Percentiles rank a stretch among this genome's conserved stretches.
These are phyloP conservation scores for Garcia nutans DNA, from an alignment of 345 rosid species.

Conservation along the genomic window DNA sequence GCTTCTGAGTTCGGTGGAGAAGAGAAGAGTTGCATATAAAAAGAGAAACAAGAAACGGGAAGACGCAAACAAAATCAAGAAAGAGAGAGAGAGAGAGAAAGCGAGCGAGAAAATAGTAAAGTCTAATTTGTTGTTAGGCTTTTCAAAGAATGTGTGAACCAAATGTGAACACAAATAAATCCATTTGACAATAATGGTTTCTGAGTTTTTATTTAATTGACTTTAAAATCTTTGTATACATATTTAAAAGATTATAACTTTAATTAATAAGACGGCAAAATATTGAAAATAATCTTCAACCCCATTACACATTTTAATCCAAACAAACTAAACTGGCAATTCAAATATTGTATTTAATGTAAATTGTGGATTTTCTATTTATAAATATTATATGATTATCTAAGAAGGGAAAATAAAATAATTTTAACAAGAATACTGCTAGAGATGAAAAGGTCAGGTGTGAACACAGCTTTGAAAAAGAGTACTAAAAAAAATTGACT, in stretches of 20 bases:
- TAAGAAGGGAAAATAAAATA: too few relatives aligned
- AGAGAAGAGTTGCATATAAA: conserved; percentile 24
- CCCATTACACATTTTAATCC: not conserved
- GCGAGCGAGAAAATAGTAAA: not conserved
- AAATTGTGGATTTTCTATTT: too few relatives aligned
- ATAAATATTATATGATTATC: too few relatives aligned
- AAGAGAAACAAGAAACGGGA: not conserved
- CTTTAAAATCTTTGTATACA: not conserved
- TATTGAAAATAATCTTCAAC: not conserved
- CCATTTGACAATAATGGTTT: not conserved
- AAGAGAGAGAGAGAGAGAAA: not conserved
- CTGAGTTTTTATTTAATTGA: not conserved
- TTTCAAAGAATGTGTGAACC: conserved; percentile 3
- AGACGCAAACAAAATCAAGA: not conserved
- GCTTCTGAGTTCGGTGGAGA: not conserved
- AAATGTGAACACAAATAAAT: conserved; percentile 18
- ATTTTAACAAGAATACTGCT: too few relatives aligned
- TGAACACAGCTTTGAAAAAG: conserved; percentile 32
- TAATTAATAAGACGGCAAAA: not conserved
- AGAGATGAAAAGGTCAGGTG: conserved; percentile 18
- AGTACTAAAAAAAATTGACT: not conserved
- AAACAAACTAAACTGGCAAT: not conserved
- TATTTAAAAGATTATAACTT: too few relatives aligned
- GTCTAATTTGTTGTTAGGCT: not conserved
- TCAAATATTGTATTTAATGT: not conserved